Base-by-base conservation (phyloP, 192 early-diverging fungal genomes). In the Pilobolus umbonatus region DNA sequence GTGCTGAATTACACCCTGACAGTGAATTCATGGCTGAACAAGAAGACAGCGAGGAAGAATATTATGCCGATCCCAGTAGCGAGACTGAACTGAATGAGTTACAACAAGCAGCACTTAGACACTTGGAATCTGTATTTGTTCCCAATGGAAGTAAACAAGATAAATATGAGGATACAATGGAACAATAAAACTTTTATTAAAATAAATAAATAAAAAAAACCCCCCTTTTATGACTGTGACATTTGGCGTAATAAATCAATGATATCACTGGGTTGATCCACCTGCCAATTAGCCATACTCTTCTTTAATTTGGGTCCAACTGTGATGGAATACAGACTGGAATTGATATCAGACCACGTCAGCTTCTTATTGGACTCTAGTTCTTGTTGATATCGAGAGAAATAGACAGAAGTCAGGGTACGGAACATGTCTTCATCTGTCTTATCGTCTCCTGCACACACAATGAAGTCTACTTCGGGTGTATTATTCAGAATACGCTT, bases 341-440 rank as follows among this genome's bases (percentile, higher is more conserved):
- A 22, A 14, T 54, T 54, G 1, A 35, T 54, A 54, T 54, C 52
- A 12, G 35, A 38, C 52, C 52, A 54, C 21, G 34, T 54, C 4
- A 6, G 35, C 24, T 32, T 22, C 5, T 19, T 54, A 32, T 54
- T 34, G 12, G 31, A 34, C 8, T 38, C 38, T 17, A 54, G 8
- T 22, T 38, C 22, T 17, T 36, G 21, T 14, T 54, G 52, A 26
- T 54, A 54, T 17, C 14, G 31, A 4, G 22, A 1, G 35, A 54
- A 54, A 34, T 36, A 54, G 2, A 11, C 24, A 36, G 52, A 19
- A 19, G 52, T 38, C 29, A 93, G 69, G 5, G 76, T 74, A 50
- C 77, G 78, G 74, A 92, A 93, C 90, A 95, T 93, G 61, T 92
- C 91, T 57, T 94, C 90, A 60, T 95, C 93, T 5, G 93, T 93